These are phyloP conservation scores for Gymnopilus dilepis DNA, from an alignment of 768 basidiomycete genomes.

Conservation along the genomic window DNA sequence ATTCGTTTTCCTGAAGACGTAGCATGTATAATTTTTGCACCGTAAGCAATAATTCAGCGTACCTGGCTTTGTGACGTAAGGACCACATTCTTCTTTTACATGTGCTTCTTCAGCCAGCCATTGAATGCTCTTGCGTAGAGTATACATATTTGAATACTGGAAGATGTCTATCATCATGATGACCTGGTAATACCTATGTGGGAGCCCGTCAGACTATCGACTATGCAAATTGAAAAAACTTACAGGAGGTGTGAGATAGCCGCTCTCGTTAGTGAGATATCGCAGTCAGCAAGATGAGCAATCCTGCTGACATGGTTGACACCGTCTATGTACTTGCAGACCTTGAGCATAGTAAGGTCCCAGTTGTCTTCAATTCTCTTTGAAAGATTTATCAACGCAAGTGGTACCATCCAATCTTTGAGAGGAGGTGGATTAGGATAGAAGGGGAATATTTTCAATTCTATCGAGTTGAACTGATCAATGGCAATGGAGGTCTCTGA, in stretches of 20 bases:
- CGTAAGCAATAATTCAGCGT: slow-evolving; percentile 14
- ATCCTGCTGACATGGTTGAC: slow-evolving; percentile 91
- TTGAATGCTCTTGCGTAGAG: slow-evolving; percentile 82
- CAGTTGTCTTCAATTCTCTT: slow-evolving; percentile 89
- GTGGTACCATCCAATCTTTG: slow-evolving; percentile 94
- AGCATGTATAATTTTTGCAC: not conserved
- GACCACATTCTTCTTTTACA: slow-evolving; percentile 89
- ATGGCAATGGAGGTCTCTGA: slow-evolving; percentile 94
- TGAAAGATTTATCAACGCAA: slow-evolving; percentile 83
- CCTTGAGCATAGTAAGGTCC: slow-evolving; percentile 94
- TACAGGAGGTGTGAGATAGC: slow-evolving; percentile 93
- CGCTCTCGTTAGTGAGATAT: slow-evolving; percentile 78
- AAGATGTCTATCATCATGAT: slow-evolving; percentile 98
- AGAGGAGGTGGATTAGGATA: slow-evolving; percentile 93
- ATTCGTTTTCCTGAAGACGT: slow-evolving; percentile 52
- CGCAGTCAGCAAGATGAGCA: slow-evolving; percentile 90
- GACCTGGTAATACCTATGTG: slow-evolving; percentile 87
- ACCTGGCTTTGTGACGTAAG: slow-evolving; percentile 87
- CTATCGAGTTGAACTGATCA: slow-evolving; percentile 92
- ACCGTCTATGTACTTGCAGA: slow-evolving; percentile 86
- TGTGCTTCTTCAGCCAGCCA: slow-evolving; percentile 86
- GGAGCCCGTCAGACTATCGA: slow-evolving; percentile 16
- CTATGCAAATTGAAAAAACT: slow-evolving; percentile 30
- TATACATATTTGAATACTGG: slow-evolving; percentile 98
- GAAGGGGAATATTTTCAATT: slow-evolving; percentile 95